Evolutionary conservation across 257 asterid genomes (phyloP).

Genomic region (Penstemon eatonii): DNA sequence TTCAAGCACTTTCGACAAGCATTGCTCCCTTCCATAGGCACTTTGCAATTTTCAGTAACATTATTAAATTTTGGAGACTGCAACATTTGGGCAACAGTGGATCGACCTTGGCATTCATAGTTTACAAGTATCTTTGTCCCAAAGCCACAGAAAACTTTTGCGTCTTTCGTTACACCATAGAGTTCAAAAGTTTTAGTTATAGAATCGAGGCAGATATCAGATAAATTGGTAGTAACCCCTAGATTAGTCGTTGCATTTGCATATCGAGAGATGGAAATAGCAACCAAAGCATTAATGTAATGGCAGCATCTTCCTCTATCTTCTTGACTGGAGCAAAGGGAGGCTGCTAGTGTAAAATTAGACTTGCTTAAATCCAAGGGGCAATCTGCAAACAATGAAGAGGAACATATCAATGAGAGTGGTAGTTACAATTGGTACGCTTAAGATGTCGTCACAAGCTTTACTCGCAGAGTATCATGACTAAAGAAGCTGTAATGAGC

Average conservation of each 20-base stretch:
- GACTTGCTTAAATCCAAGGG: slow-evolving; percentile 76
- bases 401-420: background rate
- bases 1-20: slow-evolving; percentile 81
- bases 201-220: slow-evolving; percentile 60
- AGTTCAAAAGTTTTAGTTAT: slow-evolving; percentile 65
- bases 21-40: slow-evolving; percentile 46
- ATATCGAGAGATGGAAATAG: slow-evolving; percentile 73
- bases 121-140: slow-evolving; percentile 85
- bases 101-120: slow-evolving; percentile 77
- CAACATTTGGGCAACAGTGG: slow-evolving; percentile 73
- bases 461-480: background rate
- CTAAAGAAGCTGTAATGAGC: background rate
- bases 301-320: slow-evolving; percentile 84
- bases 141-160: slow-evolving; percentile 69
- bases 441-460: background rate
- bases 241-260: slow-evolving; percentile 66
- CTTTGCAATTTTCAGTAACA: slow-evolving; percentile 61
- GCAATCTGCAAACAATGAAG: slow-evolving; percentile 63
- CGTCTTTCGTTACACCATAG: slow-evolving; percentile 68
- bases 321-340: slow-evolving; percentile 69
- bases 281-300: slow-evolving; percentile 76
- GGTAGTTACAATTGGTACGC: background rate
- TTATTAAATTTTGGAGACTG: slow-evolving; percentile 63
- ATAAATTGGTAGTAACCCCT: slow-evolving; percentile 59
- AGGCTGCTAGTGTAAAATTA: slow-evolving; percentile 74